Evolutionary conservation across 192 early-diverging fungal genomes (phyloP).

Genomic region (Umbelopsis sp.): DNA sequence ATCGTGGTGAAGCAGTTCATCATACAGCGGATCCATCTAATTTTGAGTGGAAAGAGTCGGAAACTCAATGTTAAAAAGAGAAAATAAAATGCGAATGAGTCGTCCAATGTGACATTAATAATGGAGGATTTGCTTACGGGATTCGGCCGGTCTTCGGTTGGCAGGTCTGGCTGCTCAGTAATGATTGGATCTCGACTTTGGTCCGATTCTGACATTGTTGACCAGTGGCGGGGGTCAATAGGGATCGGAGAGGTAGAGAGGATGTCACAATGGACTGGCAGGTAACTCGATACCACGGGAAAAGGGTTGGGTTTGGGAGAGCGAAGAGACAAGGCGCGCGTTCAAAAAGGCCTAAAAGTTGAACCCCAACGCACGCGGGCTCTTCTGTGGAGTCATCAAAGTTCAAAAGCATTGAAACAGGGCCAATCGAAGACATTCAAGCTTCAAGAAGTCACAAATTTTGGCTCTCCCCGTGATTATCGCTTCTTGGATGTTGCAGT

Average conservation of each 20-base stretch:
- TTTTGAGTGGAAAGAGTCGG: background rate
- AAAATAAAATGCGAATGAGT: background rate
- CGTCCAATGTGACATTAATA: background rate
- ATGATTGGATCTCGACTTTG: conserved; percentile 14
- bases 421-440: conserved; percentile 17
- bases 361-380: conserved; percentile 19
- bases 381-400: conserved; percentile 21
- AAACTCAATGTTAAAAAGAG: conserved; percentile 1
- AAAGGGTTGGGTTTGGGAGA: background rate
- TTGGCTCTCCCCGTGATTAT: conserved; percentile 9
- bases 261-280: conserved; percentile 19
- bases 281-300: conserved; percentile 18
- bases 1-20: conserved; percentile 36
- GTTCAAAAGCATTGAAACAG: conserved; percentile 19
- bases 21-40: conserved; percentile 51
- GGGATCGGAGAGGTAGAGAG: background rate
- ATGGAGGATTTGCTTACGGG: background rate
- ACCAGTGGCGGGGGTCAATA: background rate
- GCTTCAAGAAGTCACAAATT: conserved; percentile 15
- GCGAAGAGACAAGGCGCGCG: conserved; percentile 7
- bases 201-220: conserved; percentile 12
- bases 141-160: conserved; percentile 9
- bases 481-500: background rate
- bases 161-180: background rate
- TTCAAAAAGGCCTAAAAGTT: conserved; percentile 18